These are phyloP conservation scores for Pichia cephalocereana DNA, from an alignment of 805 yeast species.

Conservation along the genomic window DNA sequence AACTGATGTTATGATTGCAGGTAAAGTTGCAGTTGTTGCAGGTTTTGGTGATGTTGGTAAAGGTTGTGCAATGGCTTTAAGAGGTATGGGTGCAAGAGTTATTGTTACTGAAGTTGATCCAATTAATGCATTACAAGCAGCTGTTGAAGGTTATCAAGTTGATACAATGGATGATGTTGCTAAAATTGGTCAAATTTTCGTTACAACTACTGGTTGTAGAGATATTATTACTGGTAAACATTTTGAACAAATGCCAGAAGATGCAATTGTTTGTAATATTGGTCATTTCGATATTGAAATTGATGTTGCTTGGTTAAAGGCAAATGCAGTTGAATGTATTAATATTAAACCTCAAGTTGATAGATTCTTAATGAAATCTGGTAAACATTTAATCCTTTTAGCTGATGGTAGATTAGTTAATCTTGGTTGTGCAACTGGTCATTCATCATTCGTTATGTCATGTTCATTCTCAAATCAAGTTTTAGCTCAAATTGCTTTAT, in stretches of 20 bases:
- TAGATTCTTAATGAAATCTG: slow-evolving; percentile 82
- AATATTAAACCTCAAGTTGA: slow-evolving; percentile 99
- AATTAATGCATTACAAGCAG: slow-evolving; percentile 98
- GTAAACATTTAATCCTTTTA: slow-evolving; percentile 89
- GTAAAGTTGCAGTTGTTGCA: slow-evolving; percentile 97
- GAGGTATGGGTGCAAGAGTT: slow-evolving; percentile 99
- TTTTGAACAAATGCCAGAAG: slow-evolving; percentile 93
- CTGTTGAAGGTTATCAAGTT: slow-evolving; percentile 98
- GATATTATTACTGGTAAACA: slow-evolving; percentile 89
- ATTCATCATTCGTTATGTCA: slow-evolving; percentile 97
- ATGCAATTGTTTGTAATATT: slow-evolving; percentile 98
- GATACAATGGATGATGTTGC: slow-evolving; percentile 93
- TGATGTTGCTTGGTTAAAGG: slow-evolving; percentile 98
- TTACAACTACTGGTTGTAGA: slow-evolving; percentile 99
- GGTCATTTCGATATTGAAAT: slow-evolving; percentile 99
- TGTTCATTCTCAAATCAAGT: slow-evolving; percentile 99
- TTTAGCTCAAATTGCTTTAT: slow-evolving; percentile 95
- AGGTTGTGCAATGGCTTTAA: slow-evolving; percentile 98
- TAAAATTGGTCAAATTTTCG: slow-evolving; percentile 89
- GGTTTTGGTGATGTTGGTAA: slow-evolving; percentile 99
- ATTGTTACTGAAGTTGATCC: slow-evolving; percentile 97
- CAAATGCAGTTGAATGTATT: slow-evolving; percentile 84
- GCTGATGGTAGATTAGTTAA: slow-evolving; percentile 99
- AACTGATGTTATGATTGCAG: slow-evolving; percentile 99
- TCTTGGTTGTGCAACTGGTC: slow-evolving; percentile 99